Conservation (phyloP, 2,329 filamentous ascomycete genomes). For the Alternaria conjuncta region DNA sequence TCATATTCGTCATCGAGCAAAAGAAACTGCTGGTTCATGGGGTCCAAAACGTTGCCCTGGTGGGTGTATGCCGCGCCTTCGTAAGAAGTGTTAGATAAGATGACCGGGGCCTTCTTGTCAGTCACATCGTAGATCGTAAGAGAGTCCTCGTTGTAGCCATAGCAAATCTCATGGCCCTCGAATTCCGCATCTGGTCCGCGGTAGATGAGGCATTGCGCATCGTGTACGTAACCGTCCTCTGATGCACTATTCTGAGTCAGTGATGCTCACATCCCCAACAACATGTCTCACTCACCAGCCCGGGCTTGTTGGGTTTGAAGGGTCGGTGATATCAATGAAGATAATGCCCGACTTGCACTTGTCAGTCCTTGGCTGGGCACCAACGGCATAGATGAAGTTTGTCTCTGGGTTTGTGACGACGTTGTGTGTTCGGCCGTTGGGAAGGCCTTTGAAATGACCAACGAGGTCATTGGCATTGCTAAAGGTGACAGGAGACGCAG, state of each 20-base stretch:
- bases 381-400: conserved; percentile 49
- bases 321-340: conserved; percentile 64
- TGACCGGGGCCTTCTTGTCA: conserved; percentile 53
- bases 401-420: conserved; percentile 47
- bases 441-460: conserved; percentile 46
- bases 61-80: conserved; percentile 66
- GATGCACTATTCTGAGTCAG: conserved; percentile 47
- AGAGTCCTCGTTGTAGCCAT: conserved; percentile 63
- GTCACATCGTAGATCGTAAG: conserved; percentile 62
- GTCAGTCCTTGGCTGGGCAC: conserved; percentile 40
- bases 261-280: not conserved
- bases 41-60: conserved; percentile 61
- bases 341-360: conserved; percentile 62
- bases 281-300: conserved; percentile 49
- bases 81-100: conserved; percentile 63
- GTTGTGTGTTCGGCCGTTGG: conserved; percentile 46
- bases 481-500: conserved; percentile 44
- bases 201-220: conserved; percentile 66
- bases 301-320: conserved; percentile 59
- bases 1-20: conserved; percentile 51
- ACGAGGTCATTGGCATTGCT: conserved; percentile 41
- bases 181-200: conserved; percentile 59
- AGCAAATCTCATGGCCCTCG: conserved; percentile 61
- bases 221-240: conserved; percentile 66
- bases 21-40: conserved; percentile 43